phyloP scores from a whole-genome alignment of 139 green algal species.

The Bryopsis sp. region DNA sequence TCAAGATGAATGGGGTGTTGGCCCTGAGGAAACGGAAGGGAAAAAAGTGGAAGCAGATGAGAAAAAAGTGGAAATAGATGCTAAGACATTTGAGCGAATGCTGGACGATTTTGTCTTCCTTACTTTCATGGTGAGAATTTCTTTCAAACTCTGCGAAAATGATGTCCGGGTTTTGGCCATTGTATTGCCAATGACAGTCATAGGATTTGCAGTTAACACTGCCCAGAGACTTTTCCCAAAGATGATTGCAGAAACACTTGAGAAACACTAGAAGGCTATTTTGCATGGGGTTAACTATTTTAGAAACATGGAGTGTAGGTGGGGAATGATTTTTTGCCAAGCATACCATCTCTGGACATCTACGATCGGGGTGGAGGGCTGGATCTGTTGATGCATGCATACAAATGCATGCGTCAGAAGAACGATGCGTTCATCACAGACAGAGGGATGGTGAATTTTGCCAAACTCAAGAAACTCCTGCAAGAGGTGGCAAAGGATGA shows the following conservation, averaged over 20 bases:
- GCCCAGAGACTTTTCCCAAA: too few species aligned
- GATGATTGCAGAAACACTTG: too few species aligned
- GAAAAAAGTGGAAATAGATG: not conserved
- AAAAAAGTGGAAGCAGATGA: not conserved
- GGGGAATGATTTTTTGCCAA: conserved; percentile 87
- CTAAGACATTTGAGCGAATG: conserved; percentile 50
- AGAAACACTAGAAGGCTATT: too few species aligned
- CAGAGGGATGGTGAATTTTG: conserved; percentile 28
- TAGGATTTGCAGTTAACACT: too few species aligned
- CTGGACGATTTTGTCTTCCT: conserved; percentile 83
- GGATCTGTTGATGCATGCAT: conserved; percentile 61
- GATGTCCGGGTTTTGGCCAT: too few species aligned
- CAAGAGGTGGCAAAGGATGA: conserved; percentile 40
- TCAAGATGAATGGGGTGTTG: too few species aligned
- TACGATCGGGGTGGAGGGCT: conserved; percentile 61
- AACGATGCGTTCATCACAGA: conserved; percentile 51
- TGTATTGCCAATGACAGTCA: too few species aligned
- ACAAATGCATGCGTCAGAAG: conserved; percentile 47
- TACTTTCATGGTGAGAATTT: conserved; percentile 79
- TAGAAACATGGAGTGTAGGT: conserved; percentile 22
- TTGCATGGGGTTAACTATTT: not conserved
- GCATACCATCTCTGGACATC: conserved; percentile 83
- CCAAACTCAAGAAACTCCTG: conserved; percentile 37
- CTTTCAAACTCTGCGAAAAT: too few species aligned
- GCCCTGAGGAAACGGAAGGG: not conserved